Conservation (phyloP, 352 stramenopile species). For the Phytophthora nicotianae region DNA sequence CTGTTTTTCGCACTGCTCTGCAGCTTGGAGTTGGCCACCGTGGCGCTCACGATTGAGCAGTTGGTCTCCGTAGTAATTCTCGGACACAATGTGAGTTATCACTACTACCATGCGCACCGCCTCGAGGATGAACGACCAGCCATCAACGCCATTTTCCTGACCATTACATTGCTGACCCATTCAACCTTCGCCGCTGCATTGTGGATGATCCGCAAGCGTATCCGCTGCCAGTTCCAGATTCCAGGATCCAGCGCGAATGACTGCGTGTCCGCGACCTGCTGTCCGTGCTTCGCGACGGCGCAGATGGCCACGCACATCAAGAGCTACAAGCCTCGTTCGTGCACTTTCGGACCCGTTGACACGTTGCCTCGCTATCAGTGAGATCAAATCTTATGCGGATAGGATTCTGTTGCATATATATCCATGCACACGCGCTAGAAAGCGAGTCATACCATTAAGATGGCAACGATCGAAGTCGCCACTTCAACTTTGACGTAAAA, state of each 20-base stretch:
- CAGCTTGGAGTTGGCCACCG: conserved; percentile 13
- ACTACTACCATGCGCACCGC: conserved; percentile 38
- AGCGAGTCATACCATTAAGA: conserved; percentile 18
- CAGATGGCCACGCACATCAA: conserved; percentile 71
- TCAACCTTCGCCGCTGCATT: conserved; percentile 29
- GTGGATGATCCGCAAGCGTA: conserved; percentile 42
- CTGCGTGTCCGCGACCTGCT: conserved; percentile 42
- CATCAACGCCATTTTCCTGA: conserved; percentile 27
- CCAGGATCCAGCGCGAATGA: conserved; percentile 45
- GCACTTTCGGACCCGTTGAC: conserved; percentile 55
- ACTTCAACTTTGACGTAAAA: conserved; percentile 20
- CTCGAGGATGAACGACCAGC: conserved; percentile 24
- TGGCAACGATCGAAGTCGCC: neutral
- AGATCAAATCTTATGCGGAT: conserved; percentile 7
- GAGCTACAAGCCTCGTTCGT: conserved; percentile 57
- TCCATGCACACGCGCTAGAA: conserved; percentile 2
- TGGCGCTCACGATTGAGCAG: conserved; percentile 21
- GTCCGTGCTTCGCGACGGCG: conserved; percentile 56
- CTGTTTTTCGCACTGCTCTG: conserved; percentile 38
- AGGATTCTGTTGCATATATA: conserved; percentile 2
- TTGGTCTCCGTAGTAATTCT: conserved; percentile 27
- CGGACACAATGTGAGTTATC: conserved; percentile 14
- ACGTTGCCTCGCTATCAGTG: conserved; percentile 46
- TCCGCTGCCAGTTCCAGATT: conserved; percentile 59
- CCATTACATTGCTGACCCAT: conserved; percentile 23